phyloP scores from a whole-genome alignment of 2,329 filamentous ascomycete genomes.

The Xenosphaeropsis pyriputrescens region DNA sequence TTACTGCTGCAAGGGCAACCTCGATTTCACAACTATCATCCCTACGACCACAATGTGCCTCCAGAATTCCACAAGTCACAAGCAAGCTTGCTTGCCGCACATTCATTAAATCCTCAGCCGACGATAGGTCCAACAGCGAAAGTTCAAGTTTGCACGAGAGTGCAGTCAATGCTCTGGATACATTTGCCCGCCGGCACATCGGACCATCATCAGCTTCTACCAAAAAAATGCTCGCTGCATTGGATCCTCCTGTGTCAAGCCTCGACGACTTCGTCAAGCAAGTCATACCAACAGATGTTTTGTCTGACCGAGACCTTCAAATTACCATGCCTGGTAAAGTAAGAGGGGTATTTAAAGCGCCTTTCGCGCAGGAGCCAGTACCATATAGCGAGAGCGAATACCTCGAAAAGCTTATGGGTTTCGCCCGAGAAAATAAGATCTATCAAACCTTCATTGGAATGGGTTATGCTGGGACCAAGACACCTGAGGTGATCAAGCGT shows the following conservation, averaged over 20 bases:
- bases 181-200: constrained; percentile 72
- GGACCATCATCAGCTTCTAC: constrained; percentile 60
- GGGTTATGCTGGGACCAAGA: constrained; percentile 79
- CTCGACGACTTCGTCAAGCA: constrained; percentile 75
- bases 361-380: constrained; percentile 3
- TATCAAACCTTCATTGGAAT: constrained; percentile 63
- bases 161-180: constrained; percentile 30
- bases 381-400: constrained; percentile 40
- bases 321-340: constrained; percentile 29
- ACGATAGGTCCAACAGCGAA: too few species aligned
- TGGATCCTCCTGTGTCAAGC: constrained; percentile 58
- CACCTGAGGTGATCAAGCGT: constrained; percentile 80
- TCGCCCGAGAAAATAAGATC: constrained; percentile 43
- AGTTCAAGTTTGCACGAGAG: constrained; percentile 2
- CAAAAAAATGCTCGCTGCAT: constrained; percentile 62
- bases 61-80: not conserved
- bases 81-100: constrained; percentile 5
- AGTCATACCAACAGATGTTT: constrained; percentile 68
- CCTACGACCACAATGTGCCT: not conserved
- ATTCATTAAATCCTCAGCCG: constrained; percentile 17
- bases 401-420: constrained; percentile 33
- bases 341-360: constrained; percentile 7
- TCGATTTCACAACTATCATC: not conserved
- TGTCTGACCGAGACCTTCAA: constrained; percentile 48
- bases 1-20: not conserved